Evolutionary conservation across 306 rosid genomes (phyloP).

Genomic region (Medicago ruthenica): DNA sequence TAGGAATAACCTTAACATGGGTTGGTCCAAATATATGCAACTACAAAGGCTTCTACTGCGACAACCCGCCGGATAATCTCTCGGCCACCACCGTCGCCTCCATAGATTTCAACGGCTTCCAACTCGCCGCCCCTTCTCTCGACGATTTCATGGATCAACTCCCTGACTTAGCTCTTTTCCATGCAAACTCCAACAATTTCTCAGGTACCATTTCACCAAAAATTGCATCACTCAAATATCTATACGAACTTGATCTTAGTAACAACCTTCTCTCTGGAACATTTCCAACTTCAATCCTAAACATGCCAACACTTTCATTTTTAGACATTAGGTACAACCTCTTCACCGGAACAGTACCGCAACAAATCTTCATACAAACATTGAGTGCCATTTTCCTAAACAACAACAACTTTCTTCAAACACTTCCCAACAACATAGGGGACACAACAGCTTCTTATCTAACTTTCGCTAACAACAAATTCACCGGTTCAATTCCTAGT

Average conservation of each 20-base stretch:
- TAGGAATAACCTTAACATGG: slow-evolving; percentile 73
- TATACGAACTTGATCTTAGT: slow-evolving; percentile 81
- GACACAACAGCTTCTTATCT: slow-evolving; percentile 62
- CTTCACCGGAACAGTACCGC: slow-evolving; percentile 71
- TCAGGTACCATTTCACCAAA: slow-evolving; percentile 65
- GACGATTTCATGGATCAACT: slow-evolving; percentile 83
- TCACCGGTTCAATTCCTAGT: slow-evolving; percentile 70
- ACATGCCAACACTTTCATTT: slow-evolving; percentile 56
- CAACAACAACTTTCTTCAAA: slow-evolving; percentile 69
- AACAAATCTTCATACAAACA: slow-evolving; percentile 58
- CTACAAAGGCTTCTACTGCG: slow-evolving; percentile 85
- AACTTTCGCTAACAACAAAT: slow-evolving; percentile 81
- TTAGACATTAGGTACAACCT: slow-evolving; percentile 73
- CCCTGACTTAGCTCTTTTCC: slow-evolving; percentile 79
- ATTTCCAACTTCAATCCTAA: slow-evolving; percentile 63
- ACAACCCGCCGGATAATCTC: slow-evolving; percentile 64
- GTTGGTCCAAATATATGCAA: slow-evolving; percentile 73
- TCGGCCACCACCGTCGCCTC: slow-evolving; percentile 75
- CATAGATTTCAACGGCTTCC: slow-evolving; percentile 79
- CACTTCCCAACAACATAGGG: slow-evolving; percentile 58
- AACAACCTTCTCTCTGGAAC: slow-evolving; percentile 74
- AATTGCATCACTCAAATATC: slow-evolving; percentile 56
- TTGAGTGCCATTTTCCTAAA: slow-evolving; percentile 72
- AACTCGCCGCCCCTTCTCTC: slow-evolving; percentile 59
- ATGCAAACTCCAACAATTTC: slow-evolving; percentile 81